Base-by-base conservation (phyloP, 2,329 filamentous ascomycete genomes). In the Hymenoscyphus scutula region DNA sequence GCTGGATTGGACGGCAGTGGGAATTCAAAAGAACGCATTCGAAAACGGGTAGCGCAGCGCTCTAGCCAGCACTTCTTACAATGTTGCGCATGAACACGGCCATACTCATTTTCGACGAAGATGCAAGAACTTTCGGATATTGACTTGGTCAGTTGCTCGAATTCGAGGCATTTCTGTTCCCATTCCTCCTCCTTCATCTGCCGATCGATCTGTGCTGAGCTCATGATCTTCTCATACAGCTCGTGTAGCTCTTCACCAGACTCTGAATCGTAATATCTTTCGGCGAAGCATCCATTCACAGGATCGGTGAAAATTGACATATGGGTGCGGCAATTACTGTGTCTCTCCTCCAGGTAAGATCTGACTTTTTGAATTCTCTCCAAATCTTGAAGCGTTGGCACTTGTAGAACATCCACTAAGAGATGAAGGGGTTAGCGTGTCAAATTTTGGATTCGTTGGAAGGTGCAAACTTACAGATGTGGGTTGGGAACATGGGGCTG, bases 351-450 rank as follows among this genome's bases (percentile, higher is more conserved):
- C 1, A 89, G 70, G 62, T 89, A 80, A 0, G 19, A 54, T 59
- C 88, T 83, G 0, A 89, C 75, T 0, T 64, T 56, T 1, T 78
- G 75, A 0, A 89, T 76, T 0, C 83, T 79, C 0, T 68, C 30
- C 79, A 90, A 80, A 10, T 86, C 81, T 1, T 68, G 51, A 0
- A 74, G 65, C 0, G 71, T 73, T 0, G 80, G 73, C 0, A 90
- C 66, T 3, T 85, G 82, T 0, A 90, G 74, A 1, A 80, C 75
- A 67, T 89, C 80, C 1, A 90, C 41, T 48, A 23, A 1, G 25
- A 25, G 19, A n/a, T n/a, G n/a, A n/a, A n/a, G n/a, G n/a, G n/a
- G n/a, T n/a, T n/a, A n/a, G n/a, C n/a, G n/a, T n/a, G n/a, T n/a
- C n/a, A n/a, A n/a, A n/a, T n/a, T n/a, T n/a, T n/a, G n/a, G n/a